phyloP scores from a whole-genome alignment of 2,329 filamentous ascomycete genomes.

The Talaromyces sp. region DNA sequence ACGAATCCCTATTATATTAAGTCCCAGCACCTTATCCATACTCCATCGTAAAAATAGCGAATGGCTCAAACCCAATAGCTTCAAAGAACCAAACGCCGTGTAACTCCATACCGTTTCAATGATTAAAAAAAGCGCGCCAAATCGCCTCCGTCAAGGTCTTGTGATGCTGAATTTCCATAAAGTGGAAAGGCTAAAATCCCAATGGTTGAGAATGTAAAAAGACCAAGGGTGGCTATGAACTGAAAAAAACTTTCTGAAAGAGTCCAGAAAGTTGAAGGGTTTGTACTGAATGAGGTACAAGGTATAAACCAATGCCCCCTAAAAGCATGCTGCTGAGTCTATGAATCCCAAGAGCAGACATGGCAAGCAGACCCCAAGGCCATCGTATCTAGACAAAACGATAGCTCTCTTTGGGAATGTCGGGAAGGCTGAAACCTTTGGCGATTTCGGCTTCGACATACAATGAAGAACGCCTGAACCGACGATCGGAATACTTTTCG shows the following conservation, averaged over 20 bases:
- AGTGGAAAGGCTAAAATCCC: not conserved
- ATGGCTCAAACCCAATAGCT: constrained; percentile 3
- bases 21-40: constrained; percentile 9
- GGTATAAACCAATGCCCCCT: constrained; percentile 8
- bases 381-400: constrained; percentile 3
- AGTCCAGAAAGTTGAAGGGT: not conserved
- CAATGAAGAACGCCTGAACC: constrained; percentile 77
- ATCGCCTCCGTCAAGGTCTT: not conserved
- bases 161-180: not conserved
- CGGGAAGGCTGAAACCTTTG: constrained; percentile 52
- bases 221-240: not conserved
- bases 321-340: not conserved
- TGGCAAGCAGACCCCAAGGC: not conserved
- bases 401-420: constrained; percentile 5
- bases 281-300: constrained; percentile 3
- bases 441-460: constrained; percentile 73
- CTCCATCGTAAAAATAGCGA: constrained; percentile 14
- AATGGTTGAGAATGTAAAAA: not conserved
- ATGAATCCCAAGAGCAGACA: not conserved
- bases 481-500: constrained; percentile 84
- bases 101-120: constrained; percentile 6
- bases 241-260: not conserved
- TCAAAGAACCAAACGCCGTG: constrained; percentile 8
- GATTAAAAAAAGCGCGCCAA: constrained; percentile 6
- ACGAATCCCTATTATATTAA: constrained; percentile 14